Evolutionary conservation across 768 basidiomycete species (phyloP).

Genomic region (Brasilioporus rufonigricans): DNA sequence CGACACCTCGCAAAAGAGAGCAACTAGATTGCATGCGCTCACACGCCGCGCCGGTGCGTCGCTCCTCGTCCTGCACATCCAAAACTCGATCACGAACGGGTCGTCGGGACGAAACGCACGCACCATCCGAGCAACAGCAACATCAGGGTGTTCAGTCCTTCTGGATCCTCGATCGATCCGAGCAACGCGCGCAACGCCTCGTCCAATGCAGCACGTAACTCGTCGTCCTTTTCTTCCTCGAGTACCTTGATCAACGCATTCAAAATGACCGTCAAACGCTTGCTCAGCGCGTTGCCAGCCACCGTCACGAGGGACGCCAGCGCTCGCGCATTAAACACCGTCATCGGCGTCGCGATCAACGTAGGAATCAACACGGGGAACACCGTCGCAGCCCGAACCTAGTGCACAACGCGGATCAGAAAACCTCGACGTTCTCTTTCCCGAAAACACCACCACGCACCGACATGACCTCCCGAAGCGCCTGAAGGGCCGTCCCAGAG

Average conservation of each 20-base stretch:
- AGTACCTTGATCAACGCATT: conserved; percentile 74
- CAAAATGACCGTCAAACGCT: conserved; percentile 76
- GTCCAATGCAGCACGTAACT: conserved; percentile 64
- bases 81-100: too few species aligned
- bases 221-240: conserved; percentile 69
- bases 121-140: conserved; percentile 48
- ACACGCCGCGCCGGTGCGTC: conserved; percentile 68
- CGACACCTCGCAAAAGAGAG: conserved; percentile 79
- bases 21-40: conserved; percentile 76
- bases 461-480: conserved; percentile 90
- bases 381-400: conserved; percentile 92
- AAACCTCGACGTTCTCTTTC: neutral
- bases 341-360: conserved; percentile 85
- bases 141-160: conserved; percentile 90
- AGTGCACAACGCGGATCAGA: conserved; percentile 9
- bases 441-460: conserved; percentile 41
- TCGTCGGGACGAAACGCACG: conserved; percentile 31
- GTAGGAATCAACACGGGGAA: conserved; percentile 98
- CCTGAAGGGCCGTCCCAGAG: conserved; percentile 94
- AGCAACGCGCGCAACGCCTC: conserved; percentile 76
- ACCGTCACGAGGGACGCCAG: conserved; percentile 90
- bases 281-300: conserved; percentile 87
- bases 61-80: conserved; percentile 83
- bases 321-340: conserved; percentile 92
- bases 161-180: conserved; percentile 75